A percentile compares a stretch with the other conserved stretches of the same genome.
Evolutionary conservation across 441 rosid genomes (phyloP).

Genomic region (Euphorbia celastroides): DNA sequence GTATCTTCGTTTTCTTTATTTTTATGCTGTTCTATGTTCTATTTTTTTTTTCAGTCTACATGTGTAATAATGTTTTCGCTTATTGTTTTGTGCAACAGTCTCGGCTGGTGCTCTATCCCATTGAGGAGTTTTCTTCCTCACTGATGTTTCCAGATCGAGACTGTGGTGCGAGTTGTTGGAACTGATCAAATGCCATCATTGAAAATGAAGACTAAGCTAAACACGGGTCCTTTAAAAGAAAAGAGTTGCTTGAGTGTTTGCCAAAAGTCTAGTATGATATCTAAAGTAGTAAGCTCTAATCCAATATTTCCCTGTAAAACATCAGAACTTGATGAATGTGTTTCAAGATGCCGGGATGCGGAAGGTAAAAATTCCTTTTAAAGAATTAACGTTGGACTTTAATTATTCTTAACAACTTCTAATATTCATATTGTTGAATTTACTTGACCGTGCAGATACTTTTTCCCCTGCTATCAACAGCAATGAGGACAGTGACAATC

Average conservation of each 20-base stretch:
- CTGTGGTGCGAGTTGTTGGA: conserved; percentile 24
- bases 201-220: conserved; percentile 56
- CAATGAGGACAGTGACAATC: conserved; percentile 25
- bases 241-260: conserved; percentile 49
- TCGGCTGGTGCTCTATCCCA: conserved; percentile 30
- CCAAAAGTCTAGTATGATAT: conserved; percentile 46
- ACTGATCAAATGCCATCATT: conserved; percentile 64
- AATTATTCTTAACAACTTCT: conserved; percentile 7
- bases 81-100: conserved; percentile 24
- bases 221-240: conserved; percentile 37
- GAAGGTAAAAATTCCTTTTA: conserved; percentile 23
- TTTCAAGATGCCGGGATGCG: conserved; percentile 33
- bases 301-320: conserved; percentile 28
- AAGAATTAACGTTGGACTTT: conserved; percentile 6
- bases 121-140: conserved; percentile 27
- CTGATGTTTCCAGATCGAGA: conserved; percentile 40
- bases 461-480: conserved; percentile 22
- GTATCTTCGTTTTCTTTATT: too few species aligned
- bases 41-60: background rate
- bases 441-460: conserved; percentile 25
- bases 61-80: conserved; percentile 19
- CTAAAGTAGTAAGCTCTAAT: conserved; percentile 38
- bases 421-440: conserved; percentile 12
- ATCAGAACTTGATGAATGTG: conserved; percentile 27
- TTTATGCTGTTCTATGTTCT: background rate